Percentiles rank a stretch among this genome's conserved stretches.
Conservation (phyloP, 2,329 filamentous ascomycete species). For the Ceratocystis harringtonii region DNA sequence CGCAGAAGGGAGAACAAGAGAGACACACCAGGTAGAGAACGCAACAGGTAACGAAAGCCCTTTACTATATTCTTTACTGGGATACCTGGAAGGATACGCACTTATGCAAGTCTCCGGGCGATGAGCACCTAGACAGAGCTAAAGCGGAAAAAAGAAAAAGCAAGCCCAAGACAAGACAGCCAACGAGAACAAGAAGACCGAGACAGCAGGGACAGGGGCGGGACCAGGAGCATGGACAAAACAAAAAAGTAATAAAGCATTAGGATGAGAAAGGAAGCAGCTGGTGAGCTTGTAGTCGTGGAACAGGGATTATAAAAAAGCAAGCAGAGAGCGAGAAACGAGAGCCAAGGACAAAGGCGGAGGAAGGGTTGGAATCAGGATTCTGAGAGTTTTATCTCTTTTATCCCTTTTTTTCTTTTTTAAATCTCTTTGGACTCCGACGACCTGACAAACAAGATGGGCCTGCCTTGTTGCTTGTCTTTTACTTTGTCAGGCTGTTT, state of each 20-base stretch:
- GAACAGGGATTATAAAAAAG: background rate
- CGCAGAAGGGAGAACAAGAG: background rate
- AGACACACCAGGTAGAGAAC: background rate
- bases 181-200: background rate
- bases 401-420: no score
- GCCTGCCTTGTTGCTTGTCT: no score
- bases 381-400: no score
- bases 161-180: background rate
- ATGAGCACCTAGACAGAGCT: no score
- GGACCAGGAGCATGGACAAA: constrained; percentile 3
- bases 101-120: no score
- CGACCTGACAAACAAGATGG: no score
- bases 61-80: no score
- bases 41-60: background rate
- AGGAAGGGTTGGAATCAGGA: no score
- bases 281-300: background rate
- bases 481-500: no score
- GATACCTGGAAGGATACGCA: no score
- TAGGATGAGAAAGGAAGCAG: background rate
- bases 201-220: background rate
- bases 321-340: background rate
- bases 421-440: no score
- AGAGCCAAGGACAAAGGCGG: background rate
- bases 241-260: background rate
- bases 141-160: background rate